A percentile compares a stretch with the other conserved stretches of the same genome.
phyloP scores from a whole-genome alignment of 352 stramenopile genomes.

The Globisporangium paroecandrum region DNA sequence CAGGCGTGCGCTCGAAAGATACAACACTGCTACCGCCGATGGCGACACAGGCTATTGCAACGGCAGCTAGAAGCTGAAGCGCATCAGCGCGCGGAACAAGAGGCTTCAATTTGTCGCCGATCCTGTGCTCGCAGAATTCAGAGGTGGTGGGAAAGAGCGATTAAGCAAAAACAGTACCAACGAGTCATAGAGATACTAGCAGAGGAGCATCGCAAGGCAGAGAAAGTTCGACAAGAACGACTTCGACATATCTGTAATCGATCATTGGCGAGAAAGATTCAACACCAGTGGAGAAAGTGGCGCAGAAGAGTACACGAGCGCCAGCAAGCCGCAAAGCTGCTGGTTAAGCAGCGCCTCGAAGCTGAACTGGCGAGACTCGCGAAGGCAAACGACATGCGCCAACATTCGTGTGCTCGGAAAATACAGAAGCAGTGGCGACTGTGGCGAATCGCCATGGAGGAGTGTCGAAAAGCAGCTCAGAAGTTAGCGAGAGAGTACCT shows the following conservation, averaged over 20 bases:
- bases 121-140: slow-evolving; percentile 7
- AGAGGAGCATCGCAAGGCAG: neutral
- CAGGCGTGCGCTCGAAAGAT: slow-evolving; percentile 11
- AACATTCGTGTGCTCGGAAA: neutral
- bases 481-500: neutral
- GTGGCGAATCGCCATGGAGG: slow-evolving; percentile 3
- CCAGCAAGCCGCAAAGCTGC: neutral
- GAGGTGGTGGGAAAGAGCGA: neutral
- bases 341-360: neutral
- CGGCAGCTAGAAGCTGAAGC: slow-evolving; percentile 1
- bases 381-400: slow-evolving; percentile 1
- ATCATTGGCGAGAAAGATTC: slow-evolving; percentile 9
- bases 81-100: slow-evolving; percentile 2
- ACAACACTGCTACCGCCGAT: neutral
- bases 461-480: neutral
- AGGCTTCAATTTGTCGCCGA: slow-evolving; percentile 3
- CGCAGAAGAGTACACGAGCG: slow-evolving; percentile 10
- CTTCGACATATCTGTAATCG: neutral
- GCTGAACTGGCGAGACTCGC: neutral
- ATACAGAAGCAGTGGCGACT: slow-evolving; percentile 20
- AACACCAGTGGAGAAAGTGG: slow-evolving; percentile 13
- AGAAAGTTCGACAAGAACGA: neutral
- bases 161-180: neutral
- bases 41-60: neutral
- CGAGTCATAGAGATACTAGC: neutral